Base-by-base conservation (phyloP, 106 monocot genomes). In the Apostasia ramifera region DNA sequence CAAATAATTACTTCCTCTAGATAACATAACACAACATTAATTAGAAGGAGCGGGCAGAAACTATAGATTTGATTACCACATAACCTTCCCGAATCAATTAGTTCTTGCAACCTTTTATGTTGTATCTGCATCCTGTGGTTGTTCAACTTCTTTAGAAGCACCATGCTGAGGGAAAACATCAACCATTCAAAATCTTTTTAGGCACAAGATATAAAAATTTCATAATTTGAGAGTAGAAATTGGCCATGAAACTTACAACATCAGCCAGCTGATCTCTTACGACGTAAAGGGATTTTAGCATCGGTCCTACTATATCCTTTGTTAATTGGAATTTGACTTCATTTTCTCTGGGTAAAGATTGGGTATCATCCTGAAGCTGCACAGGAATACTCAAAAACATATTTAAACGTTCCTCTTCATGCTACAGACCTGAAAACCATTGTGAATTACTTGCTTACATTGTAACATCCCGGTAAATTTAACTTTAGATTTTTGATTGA, bases 251-350 rank as follows among this genome's bases (percentile, higher is more conserved):
- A 83, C 75, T 81, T 58, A 84, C 86, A 69, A 40, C 67, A 76
- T 48, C 66, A 40, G 80, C 75, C 56, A 82, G 26, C 73, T 91
- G 87, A 50, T 87, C 91, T 73, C 85, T 91, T 49, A 80, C 68
- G 40, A 58, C 49, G 67, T 78, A 83, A 80, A 91, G 65, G 14
- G 84, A 84, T 64, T 85, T 76, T 40, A 91, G 47, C 80, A 85
- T 82, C 44, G 82, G 74, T 55, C 85, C 82, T 44, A 91, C 57
- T 53, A 82, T 71, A 56, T 87, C 87, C 75, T 87, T 84, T 12
- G 73, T 55, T 67, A 91, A 57, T 70, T 82, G 85, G 72, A 88
- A 78, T 72, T 82, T 82, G 50, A 87, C 74, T 43, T 84, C 82
- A 44, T 47, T 69, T 71, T 87, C 78, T 59, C 71, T 79, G 12